phyloP scores from a whole-genome alignment of 768 basidiomycete species.

The Boletales sp. region DNA sequence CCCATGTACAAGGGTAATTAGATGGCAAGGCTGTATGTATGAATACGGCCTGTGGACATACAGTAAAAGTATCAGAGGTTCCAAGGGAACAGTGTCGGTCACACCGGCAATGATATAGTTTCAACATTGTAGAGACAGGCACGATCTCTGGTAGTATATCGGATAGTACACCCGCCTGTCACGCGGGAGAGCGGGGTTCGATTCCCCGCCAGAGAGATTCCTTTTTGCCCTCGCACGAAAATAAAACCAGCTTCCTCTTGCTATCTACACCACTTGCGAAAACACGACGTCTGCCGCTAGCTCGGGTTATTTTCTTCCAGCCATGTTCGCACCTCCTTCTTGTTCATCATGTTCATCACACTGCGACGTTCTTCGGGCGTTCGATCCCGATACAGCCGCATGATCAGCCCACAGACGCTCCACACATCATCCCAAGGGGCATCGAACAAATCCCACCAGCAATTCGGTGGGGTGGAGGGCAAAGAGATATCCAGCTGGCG shows the following conservation, averaged over 20 bases:
- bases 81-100: no score
- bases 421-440: constrained; percentile 86
- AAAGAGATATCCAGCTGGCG: constrained; percentile 72
- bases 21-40: no score
- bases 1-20: no score
- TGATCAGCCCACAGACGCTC: constrained; percentile 79
- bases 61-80: no score
- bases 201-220: constrained; percentile 43
- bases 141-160: constrained; percentile 45
- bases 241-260: not conserved
- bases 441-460: constrained; percentile 96
- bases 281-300: not conserved
- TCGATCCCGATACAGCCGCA: constrained; percentile 71
- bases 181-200: constrained; percentile 45
- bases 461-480: constrained; percentile 63
- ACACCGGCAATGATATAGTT: no score
- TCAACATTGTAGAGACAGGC: no score
- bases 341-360: constrained; percentile 56
- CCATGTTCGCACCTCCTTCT: constrained; percentile 82
- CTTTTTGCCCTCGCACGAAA: not conserved
- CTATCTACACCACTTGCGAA: not conserved
- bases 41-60: no score
- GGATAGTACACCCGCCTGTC: constrained; percentile 52
- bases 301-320: constrained; percentile 52
- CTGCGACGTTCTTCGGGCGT: constrained; percentile 43